These are phyloP conservation scores for Blepharisma stoltei DNA, from an alignment of 73 alveolate species.

Conservation along the genomic window DNA sequence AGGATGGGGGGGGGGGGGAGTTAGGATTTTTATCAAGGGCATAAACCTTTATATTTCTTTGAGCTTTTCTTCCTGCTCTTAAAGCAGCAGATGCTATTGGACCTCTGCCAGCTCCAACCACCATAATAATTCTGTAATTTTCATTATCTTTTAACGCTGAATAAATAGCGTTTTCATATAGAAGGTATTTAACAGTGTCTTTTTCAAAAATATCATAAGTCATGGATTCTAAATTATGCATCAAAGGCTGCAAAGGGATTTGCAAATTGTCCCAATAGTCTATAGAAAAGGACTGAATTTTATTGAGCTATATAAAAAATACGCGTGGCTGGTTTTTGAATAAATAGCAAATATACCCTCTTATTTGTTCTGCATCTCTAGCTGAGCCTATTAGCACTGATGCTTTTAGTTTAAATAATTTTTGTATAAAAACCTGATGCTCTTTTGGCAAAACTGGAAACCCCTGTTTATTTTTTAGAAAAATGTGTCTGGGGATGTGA, in stretches of 20 bases:
- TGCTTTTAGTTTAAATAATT: conserved; percentile 37
- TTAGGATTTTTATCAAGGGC: conserved; percentile 80
- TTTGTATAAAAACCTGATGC: conserved; percentile 43
- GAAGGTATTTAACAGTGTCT: conserved; percentile 69
- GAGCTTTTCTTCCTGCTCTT: conserved; percentile 57
- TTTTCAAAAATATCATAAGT: conserved; percentile 81
- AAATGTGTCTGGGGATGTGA: conserved; percentile 22
- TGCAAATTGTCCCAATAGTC: conserved; percentile 78
- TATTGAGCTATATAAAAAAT: conserved; percentile 42
- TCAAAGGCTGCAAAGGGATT: conserved; percentile 90
- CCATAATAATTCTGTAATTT: conserved; percentile 48
- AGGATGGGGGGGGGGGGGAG: too few relatives aligned
- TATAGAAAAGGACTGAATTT: conserved; percentile 29
- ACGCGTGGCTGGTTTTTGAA: conserved; percentile 40
- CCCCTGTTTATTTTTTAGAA: conserved; percentile 46
- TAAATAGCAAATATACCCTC: conserved; percentile 48
- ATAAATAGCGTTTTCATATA: conserved; percentile 64
- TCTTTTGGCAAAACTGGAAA: conserved; percentile 57
- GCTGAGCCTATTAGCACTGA: conserved; percentile 37
- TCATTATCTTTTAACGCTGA: conserved; percentile 37
- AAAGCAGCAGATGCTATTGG: conserved; percentile 82
- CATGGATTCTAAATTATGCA: conserved; percentile 74
- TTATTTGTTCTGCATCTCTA: conserved; percentile 46
- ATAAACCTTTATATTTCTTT: conserved; percentile 50
- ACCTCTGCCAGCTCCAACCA: conserved; percentile 97